Evolutionary conservation across 2,329 filamentous ascomycete species (phyloP).

Genomic region (Elsinoe australis): DNA sequence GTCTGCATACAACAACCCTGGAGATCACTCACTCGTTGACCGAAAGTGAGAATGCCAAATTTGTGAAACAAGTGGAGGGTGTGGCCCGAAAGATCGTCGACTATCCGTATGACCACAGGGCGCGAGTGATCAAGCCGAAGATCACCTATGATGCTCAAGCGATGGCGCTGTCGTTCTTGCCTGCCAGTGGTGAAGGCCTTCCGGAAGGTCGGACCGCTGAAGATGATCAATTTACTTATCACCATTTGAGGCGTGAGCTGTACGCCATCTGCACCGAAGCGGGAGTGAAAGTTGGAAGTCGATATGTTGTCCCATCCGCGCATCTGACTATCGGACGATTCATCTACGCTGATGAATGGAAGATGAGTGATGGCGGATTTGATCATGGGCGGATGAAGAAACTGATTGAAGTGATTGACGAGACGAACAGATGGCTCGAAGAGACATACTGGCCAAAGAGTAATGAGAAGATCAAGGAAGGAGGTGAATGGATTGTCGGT

Average conservation of each 20-base stretch:
- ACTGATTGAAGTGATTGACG: constrained; percentile 65
- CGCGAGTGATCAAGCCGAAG: constrained; percentile 72
- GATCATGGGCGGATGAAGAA: constrained; percentile 49
- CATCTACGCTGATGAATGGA: constrained; percentile 55
- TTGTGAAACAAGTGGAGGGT: constrained; percentile 52
- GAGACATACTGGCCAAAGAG: constrained; percentile 58
- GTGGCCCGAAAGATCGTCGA: constrained; percentile 55
- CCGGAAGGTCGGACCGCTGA: constrained; percentile 30
- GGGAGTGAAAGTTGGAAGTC: constrained; percentile 63
- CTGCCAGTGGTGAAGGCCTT: constrained; percentile 54
- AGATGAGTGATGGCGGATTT: constrained; percentile 34
- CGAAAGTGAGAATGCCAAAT: constrained; percentile 54
- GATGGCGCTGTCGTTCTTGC: constrained; percentile 78
- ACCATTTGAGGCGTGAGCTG: constrained; percentile 77
- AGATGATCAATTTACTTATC: constrained; percentile 71
- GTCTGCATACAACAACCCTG: constrained; percentile 76
- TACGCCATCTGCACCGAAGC: constrained; percentile 54
- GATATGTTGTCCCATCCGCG: constrained; percentile 82
- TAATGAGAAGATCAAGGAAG: constrained; percentile 34
- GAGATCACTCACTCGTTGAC: constrained; percentile 79
- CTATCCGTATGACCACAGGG: constrained; percentile 58
- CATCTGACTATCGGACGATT: constrained; percentile 85
- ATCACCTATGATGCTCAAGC: constrained; percentile 80
- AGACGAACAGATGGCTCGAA: constrained; percentile 68
- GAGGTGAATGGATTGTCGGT: constrained; percentile 79